Percentiles rank a stretch among this genome's conserved stretches.
These are phyloP conservation scores for Nannochloropsis granulata DNA, from an alignment of 108 stramenopile species.

Conservation along the genomic window DNA sequence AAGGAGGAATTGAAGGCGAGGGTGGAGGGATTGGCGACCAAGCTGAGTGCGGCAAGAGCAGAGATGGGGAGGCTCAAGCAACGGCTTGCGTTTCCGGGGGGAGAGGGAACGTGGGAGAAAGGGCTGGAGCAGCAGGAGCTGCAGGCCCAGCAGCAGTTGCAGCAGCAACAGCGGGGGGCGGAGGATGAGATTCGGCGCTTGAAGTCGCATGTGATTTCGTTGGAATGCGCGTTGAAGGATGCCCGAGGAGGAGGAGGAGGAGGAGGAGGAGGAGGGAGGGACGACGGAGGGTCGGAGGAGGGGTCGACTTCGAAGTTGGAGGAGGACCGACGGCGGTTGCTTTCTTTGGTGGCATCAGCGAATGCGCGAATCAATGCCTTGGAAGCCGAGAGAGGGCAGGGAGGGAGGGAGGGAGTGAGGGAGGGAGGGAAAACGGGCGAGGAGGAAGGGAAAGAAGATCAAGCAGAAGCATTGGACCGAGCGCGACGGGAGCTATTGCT, in stretches of 20 bases:
- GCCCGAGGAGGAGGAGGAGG: neutral
- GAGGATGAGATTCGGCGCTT: neutral
- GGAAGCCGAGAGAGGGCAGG: neutral
- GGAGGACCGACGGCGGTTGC: neutral
- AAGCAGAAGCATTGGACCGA: neutral
- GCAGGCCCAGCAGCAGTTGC: neutral
- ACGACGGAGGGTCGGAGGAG: neutral
- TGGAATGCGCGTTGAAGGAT: neutral
- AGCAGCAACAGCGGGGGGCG: neutral
- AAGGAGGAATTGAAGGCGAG: neutral
- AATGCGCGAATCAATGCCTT: neutral
- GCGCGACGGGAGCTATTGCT: neutral
- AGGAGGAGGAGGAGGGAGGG: no score
- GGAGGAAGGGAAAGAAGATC: neutral
- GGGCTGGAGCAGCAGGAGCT: neutral
- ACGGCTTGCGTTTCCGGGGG: neutral
- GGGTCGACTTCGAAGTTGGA: neutral
- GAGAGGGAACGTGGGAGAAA: neutral
- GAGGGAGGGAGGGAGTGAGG: neutral
- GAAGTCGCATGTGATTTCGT: neutral
- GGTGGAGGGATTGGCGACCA: neutral
- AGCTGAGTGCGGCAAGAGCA: neutral
- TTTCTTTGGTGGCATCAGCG: neutral
- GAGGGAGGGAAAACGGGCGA: neutral
- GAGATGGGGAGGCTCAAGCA: neutral